Evolutionary conservation across 208 protist genomes (phyloP).

Genomic region (Crithidia expoeki): DNA sequence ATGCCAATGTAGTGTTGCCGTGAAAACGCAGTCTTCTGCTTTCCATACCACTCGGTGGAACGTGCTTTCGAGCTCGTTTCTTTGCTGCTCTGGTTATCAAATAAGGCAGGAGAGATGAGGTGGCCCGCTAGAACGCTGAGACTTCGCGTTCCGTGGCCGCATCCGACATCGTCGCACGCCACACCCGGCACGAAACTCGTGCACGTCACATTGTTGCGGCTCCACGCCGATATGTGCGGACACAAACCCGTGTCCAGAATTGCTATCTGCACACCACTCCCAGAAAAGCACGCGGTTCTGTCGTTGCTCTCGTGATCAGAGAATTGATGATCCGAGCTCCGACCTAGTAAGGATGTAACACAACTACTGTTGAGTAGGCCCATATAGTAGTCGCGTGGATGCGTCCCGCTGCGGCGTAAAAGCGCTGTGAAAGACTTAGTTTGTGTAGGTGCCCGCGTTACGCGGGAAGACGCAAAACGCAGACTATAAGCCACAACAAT

Average conservation of each 20-base stretch:
- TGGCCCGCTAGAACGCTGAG: conserved; percentile 90
- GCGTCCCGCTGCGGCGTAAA: not conserved
- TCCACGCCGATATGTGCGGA: conserved; percentile 17
- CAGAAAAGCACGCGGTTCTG: conserved; percentile 31
- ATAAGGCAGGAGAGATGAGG: conserved; percentile 14
- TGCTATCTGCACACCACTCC: conserved; percentile 59
- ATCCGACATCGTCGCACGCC: conserved; percentile 59
- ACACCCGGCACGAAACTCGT: conserved; percentile 66
- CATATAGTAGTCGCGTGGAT: conserved; percentile 35
- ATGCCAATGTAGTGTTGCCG: conserved; percentile 3
- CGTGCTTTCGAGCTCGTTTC: not conserved
- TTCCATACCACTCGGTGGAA: not conserved
- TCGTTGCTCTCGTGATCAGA: no score
- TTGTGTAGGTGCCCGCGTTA: not conserved
- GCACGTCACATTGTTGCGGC: conserved; percentile 41
- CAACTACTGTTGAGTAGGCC: conserved; percentile 21
- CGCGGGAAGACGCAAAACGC: no score
- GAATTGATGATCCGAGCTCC: not conserved
- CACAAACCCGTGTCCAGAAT: conserved; percentile 69
- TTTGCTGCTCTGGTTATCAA: not conserved
- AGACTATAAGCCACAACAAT: not conserved
- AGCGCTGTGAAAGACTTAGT: not conserved
- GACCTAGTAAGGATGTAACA: not conserved
- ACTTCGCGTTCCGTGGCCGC: conserved; percentile 98
- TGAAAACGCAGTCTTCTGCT: not conserved